Conservation (phyloP, 345 rosid genomes). For the Citrus glauca region DNA sequence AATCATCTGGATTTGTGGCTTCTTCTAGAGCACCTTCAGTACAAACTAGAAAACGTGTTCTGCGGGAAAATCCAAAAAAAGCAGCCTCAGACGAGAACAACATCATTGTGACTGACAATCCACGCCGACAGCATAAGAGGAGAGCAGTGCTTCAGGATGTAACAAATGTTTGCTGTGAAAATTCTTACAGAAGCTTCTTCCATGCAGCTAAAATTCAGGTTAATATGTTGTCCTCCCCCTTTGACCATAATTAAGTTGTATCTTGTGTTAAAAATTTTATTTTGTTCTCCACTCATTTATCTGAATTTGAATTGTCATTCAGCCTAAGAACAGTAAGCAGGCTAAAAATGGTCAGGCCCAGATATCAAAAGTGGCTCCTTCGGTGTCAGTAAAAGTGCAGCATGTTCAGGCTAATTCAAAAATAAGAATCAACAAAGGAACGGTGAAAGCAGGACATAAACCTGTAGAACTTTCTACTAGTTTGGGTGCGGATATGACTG, state of each 20-base stretch:
- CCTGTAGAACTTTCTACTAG: constrained; percentile 14
- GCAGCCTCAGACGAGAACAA: constrained; percentile 49
- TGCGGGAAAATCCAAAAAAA: constrained; percentile 40
- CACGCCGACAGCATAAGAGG: constrained; percentile 39
- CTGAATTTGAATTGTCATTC: constrained; percentile 14
- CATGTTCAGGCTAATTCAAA: constrained; percentile 23
- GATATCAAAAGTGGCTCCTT: constrained; percentile 40
- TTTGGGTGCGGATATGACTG: constrained; percentile 21
- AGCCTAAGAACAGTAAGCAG: constrained; percentile 54
- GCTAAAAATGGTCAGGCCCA: constrained; percentile 32
- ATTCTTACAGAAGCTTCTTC: constrained; percentile 43
- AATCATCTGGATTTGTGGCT: constrained; percentile 28
- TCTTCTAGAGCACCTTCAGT: constrained; percentile 30
- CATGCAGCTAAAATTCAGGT: constrained; percentile 59
- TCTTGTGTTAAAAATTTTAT: neutral
- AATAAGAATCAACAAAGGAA: constrained; percentile 11
- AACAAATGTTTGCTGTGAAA: constrained; percentile 53
- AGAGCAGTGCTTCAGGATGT: constrained; percentile 72
- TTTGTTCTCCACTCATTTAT: neutral
- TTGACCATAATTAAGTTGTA: neutral
- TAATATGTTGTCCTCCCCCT: constrained; percentile 9
- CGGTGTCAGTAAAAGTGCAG: constrained; percentile 20
- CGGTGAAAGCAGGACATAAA: constrained; percentile 5
- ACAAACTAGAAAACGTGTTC: constrained; percentile 34
- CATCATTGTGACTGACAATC: constrained; percentile 23